These are phyloP conservation scores for Sphagnum contortum DNA, from an alignment of 225 moss, liverwort and hornwort species.

Conservation along the genomic window DNA sequence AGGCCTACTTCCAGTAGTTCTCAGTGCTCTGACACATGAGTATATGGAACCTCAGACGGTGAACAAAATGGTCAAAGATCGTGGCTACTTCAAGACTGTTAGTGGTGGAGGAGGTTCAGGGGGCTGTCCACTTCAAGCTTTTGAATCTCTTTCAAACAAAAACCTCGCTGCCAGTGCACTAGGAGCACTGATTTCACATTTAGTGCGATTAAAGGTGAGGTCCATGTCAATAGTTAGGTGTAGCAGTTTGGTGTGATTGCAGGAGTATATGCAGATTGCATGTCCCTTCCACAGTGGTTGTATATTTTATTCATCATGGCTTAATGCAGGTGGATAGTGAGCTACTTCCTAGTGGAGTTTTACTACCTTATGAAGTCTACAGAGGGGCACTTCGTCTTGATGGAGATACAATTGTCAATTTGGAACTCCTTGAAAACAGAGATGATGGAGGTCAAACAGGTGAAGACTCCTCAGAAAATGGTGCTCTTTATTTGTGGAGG, in stretches of 20 bases:
- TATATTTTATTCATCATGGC: too few relatives aligned
- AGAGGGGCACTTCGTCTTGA: conserved; percentile 81
- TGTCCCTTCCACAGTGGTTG: too few relatives aligned
- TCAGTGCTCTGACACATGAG: conserved; percentile 66
- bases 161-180: conserved; percentile 65
- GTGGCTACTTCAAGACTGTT: conserved; percentile 43
- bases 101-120: conserved; percentile 17
- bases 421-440: conserved; percentile 87
- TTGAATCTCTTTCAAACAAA: conserved; percentile 37
- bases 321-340: conserved; percentile 56
- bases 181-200: conserved; percentile 70
- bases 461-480: conserved; percentile 1
- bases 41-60: conserved; percentile 56
- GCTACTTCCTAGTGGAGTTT: conserved; percentile 70
- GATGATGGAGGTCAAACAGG: conserved; percentile 72
- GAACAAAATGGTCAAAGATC: conserved; percentile 42
- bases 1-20: conserved; percentile 59
- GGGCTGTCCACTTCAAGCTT: conserved; percentile 47
- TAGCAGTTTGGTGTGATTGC: too few relatives aligned
- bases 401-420: conserved; percentile 77
- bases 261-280: too few relatives aligned
- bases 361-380: conserved; percentile 79
- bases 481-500: too few relatives aligned
- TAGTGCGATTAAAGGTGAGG: conserved; percentile 70
- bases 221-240: too few relatives aligned